Conservation (phyloP, 2,329 filamentous ascomycete genomes). For the Cladorrhinum sp. region DNA sequence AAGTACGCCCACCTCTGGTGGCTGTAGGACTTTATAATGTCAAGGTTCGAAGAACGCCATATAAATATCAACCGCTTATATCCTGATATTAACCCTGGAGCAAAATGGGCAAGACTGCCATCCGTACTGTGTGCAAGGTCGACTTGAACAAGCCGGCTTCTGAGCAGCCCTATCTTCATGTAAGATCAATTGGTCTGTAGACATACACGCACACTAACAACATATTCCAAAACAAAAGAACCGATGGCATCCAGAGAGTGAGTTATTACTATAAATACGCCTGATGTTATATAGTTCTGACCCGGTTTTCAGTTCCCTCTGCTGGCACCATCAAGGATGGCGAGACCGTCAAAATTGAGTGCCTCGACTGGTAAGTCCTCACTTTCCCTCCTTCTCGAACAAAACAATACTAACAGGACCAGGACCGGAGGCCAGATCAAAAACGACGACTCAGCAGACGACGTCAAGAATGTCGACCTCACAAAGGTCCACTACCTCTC, state of each 20-base stretch:
- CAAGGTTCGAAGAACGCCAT: too few species aligned
- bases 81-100: neutral
- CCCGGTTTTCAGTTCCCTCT: slow-evolving; percentile 60
- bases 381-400: neutral
- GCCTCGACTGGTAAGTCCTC: slow-evolving; percentile 66
- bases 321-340: slow-evolving; percentile 71
- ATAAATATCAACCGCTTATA: neutral
- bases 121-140: slow-evolving; percentile 71
- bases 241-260: slow-evolving; percentile 89
- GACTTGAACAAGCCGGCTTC: slow-evolving; percentile 68
- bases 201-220: slow-evolving; percentile 88
- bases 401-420: neutral
- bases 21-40: too few species aligned
- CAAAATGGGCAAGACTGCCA: slow-evolving; percentile 43
- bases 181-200: slow-evolving; percentile 41
- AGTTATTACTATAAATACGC: slow-evolving; percentile 23
- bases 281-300: neutral
- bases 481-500: slow-evolving; percentile 84
- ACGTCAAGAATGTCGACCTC: slow-evolving; percentile 79
- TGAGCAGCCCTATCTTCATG: slow-evolving; percentile 68
- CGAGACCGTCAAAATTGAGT: slow-evolving; percentile 92
- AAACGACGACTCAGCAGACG: slow-evolving; percentile 88
- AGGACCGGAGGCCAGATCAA: slow-evolving; percentile 76
- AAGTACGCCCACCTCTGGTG: too few species aligned
- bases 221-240: slow-evolving; percentile 55